A percentile compares a stretch with the other conserved stretches of the same genome.
Evolutionary conservation across 768 basidiomycete species (phyloP).

Genomic region (Hericium erinaceus): DNA sequence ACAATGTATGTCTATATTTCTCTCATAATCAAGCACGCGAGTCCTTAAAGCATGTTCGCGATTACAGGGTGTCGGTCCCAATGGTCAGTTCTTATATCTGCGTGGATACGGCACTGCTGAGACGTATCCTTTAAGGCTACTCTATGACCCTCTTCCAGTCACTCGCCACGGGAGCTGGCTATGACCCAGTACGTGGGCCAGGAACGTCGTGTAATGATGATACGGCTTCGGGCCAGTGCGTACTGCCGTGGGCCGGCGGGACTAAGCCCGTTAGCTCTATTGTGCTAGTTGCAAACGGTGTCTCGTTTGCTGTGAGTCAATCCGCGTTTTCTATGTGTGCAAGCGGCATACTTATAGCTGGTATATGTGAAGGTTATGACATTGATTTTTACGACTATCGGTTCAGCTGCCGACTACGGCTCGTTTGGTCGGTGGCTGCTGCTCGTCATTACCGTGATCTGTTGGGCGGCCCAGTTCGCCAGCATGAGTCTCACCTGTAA

Average conservation of each 20-base stretch:
- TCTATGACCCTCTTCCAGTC: slow-evolving; percentile 70
- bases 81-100: neutral
- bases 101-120: slow-evolving; percentile 35
- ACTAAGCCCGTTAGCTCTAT: slow-evolving; percentile 69
- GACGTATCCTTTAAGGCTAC: slow-evolving; percentile 47
- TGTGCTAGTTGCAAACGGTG: slow-evolving; percentile 68
- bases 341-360: neutral
- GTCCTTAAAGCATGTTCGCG: neutral
- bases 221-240: slow-evolving; percentile 60
- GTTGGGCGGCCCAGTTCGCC: slow-evolving; percentile 76
- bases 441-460: slow-evolving; percentile 59
- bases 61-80: neutral
- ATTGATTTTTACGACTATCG: slow-evolving; percentile 66
- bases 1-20: slow-evolving; percentile 17
- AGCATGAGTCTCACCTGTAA: slow-evolving; percentile 64
- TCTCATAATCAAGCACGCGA: neutral
- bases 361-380: slow-evolving; percentile 53
- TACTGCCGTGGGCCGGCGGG: slow-evolving; percentile 67
- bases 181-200: slow-evolving; percentile 58
- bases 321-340: neutral
- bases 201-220: slow-evolving; percentile 58
- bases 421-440: slow-evolving; percentile 73
- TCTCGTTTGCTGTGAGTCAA: slow-evolving; percentile 56
- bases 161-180: slow-evolving; percentile 63
- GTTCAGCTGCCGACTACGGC: slow-evolving; percentile 64